A percentile compares a stretch with the other conserved stretches of the same genome.
Conservation (phyloP, 1,284 basidiomycete genomes). For the Rhodotorula sp. region DNA sequence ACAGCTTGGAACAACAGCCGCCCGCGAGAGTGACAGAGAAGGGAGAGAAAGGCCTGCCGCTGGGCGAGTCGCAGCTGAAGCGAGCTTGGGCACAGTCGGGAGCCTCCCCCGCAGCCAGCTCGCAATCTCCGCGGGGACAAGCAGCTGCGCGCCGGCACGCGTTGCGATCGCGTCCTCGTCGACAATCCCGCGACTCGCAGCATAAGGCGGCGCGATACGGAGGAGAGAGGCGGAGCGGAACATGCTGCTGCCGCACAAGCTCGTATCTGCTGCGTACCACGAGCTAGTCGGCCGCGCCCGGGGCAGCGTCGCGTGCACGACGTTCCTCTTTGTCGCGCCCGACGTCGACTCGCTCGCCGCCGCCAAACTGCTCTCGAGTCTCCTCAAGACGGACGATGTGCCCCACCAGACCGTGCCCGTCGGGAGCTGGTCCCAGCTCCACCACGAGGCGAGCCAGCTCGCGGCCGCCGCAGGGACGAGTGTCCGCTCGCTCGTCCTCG, state of each 20-base stretch:
- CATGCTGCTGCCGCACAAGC: constrained; percentile 20
- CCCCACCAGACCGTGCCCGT: constrained; percentile 89
- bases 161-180: neutral
- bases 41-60: neutral
- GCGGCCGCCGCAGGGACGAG: constrained; percentile 38
- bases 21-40: neutral
- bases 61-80: neutral
- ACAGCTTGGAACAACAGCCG: neutral
- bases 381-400: constrained; percentile 91
- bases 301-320: constrained; percentile 25
- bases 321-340: constrained; percentile 74
- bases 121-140: neutral
- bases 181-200: neutral
- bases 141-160: neutral
- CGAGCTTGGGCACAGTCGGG: neutral
- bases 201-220: too few species aligned
- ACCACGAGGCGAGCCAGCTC: constrained; percentile 65
- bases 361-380: constrained; percentile 78
- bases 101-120: neutral
- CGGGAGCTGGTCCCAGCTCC: constrained; percentile 74
- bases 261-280: constrained; percentile 30
- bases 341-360: constrained; percentile 90
- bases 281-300: constrained; percentile 34
- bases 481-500: constrained; percentile 81
- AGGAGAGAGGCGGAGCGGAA: too few species aligned